Evolutionary conservation across 306 rosid genomes (phyloP), one percentile per base, ranked within the genome.

Genomic region (Cercis canadensis): DNA sequence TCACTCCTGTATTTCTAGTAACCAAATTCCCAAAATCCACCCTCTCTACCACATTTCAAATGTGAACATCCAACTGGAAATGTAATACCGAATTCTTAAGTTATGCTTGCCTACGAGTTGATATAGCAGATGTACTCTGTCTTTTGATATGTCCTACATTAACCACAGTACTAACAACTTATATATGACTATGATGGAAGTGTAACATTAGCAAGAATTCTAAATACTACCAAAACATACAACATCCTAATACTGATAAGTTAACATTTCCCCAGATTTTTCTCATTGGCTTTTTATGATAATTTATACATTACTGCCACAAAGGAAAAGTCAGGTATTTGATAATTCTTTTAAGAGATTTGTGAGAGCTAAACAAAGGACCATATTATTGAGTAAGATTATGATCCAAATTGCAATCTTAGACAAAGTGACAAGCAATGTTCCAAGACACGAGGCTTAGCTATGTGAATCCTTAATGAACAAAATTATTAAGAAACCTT

Each of bases 31-130:
- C 46, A 55, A 65, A 57, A 15, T 57, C 36, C 33, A n/a, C n/a
- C n/a, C n/a, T n/a, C n/a, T n/a, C n/a, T n/a, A n/a, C n/a, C n/a
- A n/a, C 46, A 43, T 62, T n/a, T 61, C 19, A 13, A 51, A n/a
- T 8, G 45, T 24, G 45, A 62, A 72, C 34, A 29, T 61, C 45
- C 47, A 24, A n/a, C 19, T 52, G 66, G 36, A 29, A 57, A 73
- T 8, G 44, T 62, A 24, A 15, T 45, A 24, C 11, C 51, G n/a
- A 72, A 29, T 46, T n/a, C n/a, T n/a, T n/a, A n/a, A n/a, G n/a
- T n/a, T n/a, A 17, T 24, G 9, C 4, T 32, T 62, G 11, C 5
- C 32, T 10, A 72, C 52, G 29, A 36, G 41, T 49, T 19, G 61
- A 47, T 14, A 5, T 31, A 47, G 57, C 40, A 36, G 57, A 24